These are phyloP conservation scores for Selenicereus undatus DNA, from an alignment of 148 eudicot genomes.

Conservation along the genomic window DNA sequence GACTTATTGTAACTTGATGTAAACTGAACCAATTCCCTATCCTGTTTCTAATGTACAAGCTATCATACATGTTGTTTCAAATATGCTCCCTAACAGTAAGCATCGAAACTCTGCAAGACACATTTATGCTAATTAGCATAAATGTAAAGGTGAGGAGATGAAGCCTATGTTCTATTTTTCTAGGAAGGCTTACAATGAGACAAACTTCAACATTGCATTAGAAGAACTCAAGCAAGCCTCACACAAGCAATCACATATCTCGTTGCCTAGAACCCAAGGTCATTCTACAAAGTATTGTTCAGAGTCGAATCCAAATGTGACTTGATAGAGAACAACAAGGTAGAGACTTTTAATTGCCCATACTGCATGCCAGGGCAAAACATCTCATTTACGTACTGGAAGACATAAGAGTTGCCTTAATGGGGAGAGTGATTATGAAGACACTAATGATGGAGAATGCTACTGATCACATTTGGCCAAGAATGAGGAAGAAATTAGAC, in stretches of 20 bases:
- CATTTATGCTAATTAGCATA: conserved; percentile 1
- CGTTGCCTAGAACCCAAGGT: neutral
- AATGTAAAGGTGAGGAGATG: neutral
- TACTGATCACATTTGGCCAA: neutral
- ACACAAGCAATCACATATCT: neutral
- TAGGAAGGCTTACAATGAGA: neutral
- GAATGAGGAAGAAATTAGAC: neutral
- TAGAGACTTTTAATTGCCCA: neutral
- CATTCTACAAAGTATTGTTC: neutral
- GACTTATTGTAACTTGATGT: no score
- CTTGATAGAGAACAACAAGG: neutral
- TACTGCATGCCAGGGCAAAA: neutral
- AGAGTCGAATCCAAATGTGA: neutral
- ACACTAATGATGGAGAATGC: neutral
- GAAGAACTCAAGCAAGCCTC: neutral
- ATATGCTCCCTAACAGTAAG: no score
- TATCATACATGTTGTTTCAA: no score
- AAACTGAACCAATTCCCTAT: no score
- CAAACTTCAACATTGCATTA: neutral
- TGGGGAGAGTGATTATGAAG: neutral
- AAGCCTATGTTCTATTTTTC: neutral
- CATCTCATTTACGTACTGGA: neutral
- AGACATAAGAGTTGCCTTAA: neutral
- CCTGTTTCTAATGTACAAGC: no score
- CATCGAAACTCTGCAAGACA: neutral